Evolutionary conservation across 768 basidiomycete genomes (phyloP), one percentile per base, ranked within the genome.

Genomic region (Boletales sp.): DNA sequence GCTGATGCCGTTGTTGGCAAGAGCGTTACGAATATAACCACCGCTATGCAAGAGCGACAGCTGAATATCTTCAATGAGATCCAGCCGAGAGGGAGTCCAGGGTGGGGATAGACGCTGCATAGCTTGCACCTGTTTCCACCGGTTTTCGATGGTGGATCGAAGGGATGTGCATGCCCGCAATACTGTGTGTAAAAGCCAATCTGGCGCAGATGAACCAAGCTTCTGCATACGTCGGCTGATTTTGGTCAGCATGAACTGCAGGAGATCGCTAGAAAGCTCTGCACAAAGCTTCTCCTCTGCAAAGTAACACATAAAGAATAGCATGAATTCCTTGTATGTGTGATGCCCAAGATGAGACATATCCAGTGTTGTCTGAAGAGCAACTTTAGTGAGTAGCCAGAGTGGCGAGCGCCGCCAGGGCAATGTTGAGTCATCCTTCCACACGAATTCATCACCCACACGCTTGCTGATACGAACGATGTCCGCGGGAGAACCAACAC

Each of bases 301-400:
- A 3, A 67, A 48, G 19, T 53, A 35, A 6, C 69, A 55, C 32
- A 74, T 56, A 43, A 79, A 61, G 42, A 69, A 79, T 2, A 74
- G 37, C 57, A 80, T 72, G 60, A 82, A 82, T 2, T 32, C 10
- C 47, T 82, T 82, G 63, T 82, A 82, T 0, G 61, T 56, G 12
- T 36, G 38, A 13, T 39, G 5, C 2, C 55, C 59, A 4, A 45
- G 39, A 35, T 47, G n/a, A 18, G 45, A 46, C 13, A 31, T 46
- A 13, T 50, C 50, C 8, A 72, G 36, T 0, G 72, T 50, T 1
- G 67, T 69, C 39, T 74, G 72, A 14, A 74, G 31, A 1, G 51
- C 50, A 2, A 73, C 63, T 31, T 67, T 62, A 17, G 71, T 50
- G n/a, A 69, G 40, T 10, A 73, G 59, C 73, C 71, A 74, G 11